Evolutionary conservation across 2,329 filamentous ascomycete species (phyloP).

Genomic region (Calonectria multiphialidica): DNA sequence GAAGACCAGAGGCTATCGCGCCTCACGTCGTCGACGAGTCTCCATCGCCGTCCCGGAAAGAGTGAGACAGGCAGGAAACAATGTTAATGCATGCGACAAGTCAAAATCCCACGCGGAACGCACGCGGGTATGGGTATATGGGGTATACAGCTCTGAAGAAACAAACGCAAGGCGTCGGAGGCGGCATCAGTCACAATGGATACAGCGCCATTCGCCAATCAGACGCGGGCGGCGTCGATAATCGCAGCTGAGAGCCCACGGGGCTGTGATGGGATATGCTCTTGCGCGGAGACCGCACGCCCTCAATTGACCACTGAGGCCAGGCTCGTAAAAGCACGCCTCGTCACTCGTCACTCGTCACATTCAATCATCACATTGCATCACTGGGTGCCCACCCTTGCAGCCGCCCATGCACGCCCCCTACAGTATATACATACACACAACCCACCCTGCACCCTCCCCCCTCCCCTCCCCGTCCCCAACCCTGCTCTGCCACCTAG

Average conservation of each 20-base stretch:
- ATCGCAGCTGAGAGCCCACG: background rate
- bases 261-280: background rate
- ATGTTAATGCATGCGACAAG: background rate
- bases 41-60: too few species aligned
- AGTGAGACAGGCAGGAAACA: background rate
- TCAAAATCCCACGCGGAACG: background rate
- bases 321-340: constrained; percentile 35
- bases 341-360: constrained; percentile 34
- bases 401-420: background rate
- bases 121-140: too few species aligned
- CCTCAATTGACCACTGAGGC: constrained; percentile 4
- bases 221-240: background rate
- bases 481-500: background rate
- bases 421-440: too few species aligned
- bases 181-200: background rate
- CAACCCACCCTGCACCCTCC: background rate
- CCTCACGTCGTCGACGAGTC: background rate
- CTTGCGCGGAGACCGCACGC: background rate
- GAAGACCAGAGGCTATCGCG: background rate
- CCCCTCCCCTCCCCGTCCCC: background rate
- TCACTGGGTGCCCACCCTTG: background rate
- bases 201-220: background rate
- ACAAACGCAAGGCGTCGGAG: background rate
- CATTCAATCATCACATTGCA: constrained; percentile 19
- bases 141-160: background rate